Evolutionary conservation across 352 stramenopile species (phyloP).

Genomic region (Phytophthora pini): DNA sequence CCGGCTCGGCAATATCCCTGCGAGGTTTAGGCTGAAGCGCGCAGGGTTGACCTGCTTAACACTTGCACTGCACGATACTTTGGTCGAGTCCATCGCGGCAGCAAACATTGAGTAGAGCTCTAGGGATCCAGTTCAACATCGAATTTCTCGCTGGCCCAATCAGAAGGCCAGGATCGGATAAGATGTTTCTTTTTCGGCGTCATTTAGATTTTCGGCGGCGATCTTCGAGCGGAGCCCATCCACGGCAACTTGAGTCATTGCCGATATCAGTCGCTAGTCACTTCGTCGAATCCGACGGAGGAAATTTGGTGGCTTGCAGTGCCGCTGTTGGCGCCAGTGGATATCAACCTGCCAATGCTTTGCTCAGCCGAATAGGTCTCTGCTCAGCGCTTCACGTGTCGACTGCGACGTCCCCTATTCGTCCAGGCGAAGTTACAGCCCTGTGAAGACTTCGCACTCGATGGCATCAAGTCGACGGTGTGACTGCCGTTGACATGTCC

Average conservation of each 20-base stretch:
- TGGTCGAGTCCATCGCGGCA: constrained; percentile 12
- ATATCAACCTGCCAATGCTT: not conserved
- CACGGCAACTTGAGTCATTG: constrained; percentile 25
- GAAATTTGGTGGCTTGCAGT: constrained; percentile 12
- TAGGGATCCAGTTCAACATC: constrained; percentile 25
- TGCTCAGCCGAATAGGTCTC: constrained; percentile 2
- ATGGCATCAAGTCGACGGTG: too few species aligned
- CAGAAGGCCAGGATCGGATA: constrained; percentile 9
- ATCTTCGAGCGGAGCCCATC: constrained; percentile 26
- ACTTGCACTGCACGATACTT: constrained; percentile 4
- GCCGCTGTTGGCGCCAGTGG: not conserved
- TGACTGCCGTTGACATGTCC: constrained; percentile 13
- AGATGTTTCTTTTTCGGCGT: constrained; percentile 26
- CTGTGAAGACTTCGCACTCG: too few species aligned
- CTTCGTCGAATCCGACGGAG: constrained; percentile 2
- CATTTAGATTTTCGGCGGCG: constrained; percentile 18
- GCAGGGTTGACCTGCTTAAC: constrained; percentile 7
- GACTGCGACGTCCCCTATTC: constrained; percentile 1
- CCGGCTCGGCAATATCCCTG: constrained; percentile 10
- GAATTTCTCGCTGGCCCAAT: constrained; percentile 20
- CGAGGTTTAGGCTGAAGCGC: not conserved
- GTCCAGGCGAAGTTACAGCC: too few species aligned
- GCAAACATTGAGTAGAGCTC: constrained; percentile 4
- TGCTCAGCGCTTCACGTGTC: constrained; percentile 18
- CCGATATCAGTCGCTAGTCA: constrained; percentile 24